These are phyloP conservation scores for Lasiosphaeria miniovina DNA, from an alignment of 495 filamentous ascomycete species.

Conservation along the genomic window DNA sequence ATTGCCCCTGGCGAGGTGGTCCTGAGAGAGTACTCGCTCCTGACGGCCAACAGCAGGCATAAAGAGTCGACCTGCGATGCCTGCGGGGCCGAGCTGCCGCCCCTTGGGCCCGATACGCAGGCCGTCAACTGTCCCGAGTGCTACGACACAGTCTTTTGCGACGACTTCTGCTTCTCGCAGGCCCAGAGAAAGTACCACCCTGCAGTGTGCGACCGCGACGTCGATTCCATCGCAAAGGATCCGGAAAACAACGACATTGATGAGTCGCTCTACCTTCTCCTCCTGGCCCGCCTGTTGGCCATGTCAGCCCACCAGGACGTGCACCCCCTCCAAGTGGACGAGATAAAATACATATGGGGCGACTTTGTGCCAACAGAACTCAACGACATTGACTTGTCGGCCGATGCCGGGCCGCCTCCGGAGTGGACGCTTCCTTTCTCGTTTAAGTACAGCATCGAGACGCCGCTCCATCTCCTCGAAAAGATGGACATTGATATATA, in stretches of 20 bases:
- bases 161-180: slow-evolving; percentile 61
- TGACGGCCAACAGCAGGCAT: slow-evolving; percentile 78
- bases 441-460: slow-evolving; percentile 79
- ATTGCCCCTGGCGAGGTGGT: slow-evolving; percentile 75
- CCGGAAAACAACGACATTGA: slow-evolving; percentile 67
- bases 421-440: slow-evolving; percentile 79
- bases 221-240: slow-evolving; percentile 78
- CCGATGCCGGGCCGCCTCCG: slow-evolving; percentile 51
- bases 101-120: slow-evolving; percentile 42
- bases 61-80: slow-evolving; percentile 82
- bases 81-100: slow-evolving; percentile 74
- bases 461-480: slow-evolving; percentile 78
- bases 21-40: slow-evolving; percentile 70
- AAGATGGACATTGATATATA: slow-evolving; percentile 91
- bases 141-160: slow-evolving; percentile 84
- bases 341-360: slow-evolving; percentile 95
- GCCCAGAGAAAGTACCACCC: slow-evolving; percentile 80
- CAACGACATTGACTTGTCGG: slow-evolving; percentile 49
- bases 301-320: slow-evolving; percentile 78
- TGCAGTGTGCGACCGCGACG: slow-evolving; percentile 78
- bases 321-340: slow-evolving; percentile 78
- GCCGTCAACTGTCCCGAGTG: slow-evolving; percentile 69
- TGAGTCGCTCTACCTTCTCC: slow-evolving; percentile 74
- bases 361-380: slow-evolving; percentile 51
- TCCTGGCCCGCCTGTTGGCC: slow-evolving; percentile 75